Evolutionary conservation across 2,329 filamentous ascomycete species (phyloP), one percentile per base, ranked within the genome.

Genomic region (Hymenoscyphus repandus): DNA sequence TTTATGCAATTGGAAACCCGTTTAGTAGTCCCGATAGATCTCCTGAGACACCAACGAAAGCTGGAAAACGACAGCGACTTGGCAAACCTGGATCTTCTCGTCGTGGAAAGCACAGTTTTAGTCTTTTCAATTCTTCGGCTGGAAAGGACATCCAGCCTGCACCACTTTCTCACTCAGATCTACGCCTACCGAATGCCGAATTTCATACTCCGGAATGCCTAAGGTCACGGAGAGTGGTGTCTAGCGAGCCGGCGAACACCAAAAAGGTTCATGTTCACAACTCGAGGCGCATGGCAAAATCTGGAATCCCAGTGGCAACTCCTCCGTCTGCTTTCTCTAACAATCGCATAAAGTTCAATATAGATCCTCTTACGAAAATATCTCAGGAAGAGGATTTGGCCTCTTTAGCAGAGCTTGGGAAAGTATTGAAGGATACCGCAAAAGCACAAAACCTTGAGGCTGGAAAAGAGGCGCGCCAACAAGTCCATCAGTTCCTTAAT

Each of bases 381-480:
- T 63, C 62, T 30, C 53, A 53, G 15, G 56, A 61, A 30, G 57
- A 65, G 32, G 62, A 65, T 45, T 36, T 54, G 6, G 55, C 58
- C 13, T 65, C 62, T 18, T 55, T 65, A 38, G 54, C 49, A 11
- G 42, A 47, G 22, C 53, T 65, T 11, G 59, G 59, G 10, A 43
- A 54, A 39, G 59, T 53, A 34, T 39, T 63, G 36, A 41, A 52
- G 15, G 44, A 36, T 6, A 39, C 30, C 9, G 45, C 38, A 17
- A 20, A 40, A 20, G 13, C n/a, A 17, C 38, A 40, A 17, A 32
- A 17, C n/a, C 7, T 22, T 18, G 40, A 32, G 15, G 30, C 31
- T 13, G 11, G 9, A 32, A 11, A 13, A 18, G 27, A 20, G 30
- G 30, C 37, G 39, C 12, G n/a, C 33, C 22, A 30, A 17, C 39